Percentiles rank a stretch among this genome's conserved stretches.
phyloP scores from a whole-genome alignment of 129 eudicot genomes.

The Chrysanthemum seticuspe region DNA sequence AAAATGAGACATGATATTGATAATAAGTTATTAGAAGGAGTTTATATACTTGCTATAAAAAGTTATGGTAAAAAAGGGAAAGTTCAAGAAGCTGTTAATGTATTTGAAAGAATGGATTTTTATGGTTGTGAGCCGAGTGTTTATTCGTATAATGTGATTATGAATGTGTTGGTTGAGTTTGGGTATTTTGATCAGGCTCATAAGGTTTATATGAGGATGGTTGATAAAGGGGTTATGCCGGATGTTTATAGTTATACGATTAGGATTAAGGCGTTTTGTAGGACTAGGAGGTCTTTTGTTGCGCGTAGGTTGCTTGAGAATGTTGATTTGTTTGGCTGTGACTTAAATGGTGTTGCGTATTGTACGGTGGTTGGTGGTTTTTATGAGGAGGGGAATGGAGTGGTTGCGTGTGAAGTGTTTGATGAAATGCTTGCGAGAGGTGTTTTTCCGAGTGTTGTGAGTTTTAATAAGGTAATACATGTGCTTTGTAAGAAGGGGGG shows the following conservation, averaged over 20 bases:
- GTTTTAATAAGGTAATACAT: conserved; percentile 83
- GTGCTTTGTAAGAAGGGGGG: conserved; percentile 71
- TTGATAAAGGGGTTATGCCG: conserved; percentile 62
- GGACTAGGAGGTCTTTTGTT: conserved; percentile 61
- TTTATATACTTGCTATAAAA: conserved; percentile 63
- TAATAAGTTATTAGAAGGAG: conserved; percentile 59
- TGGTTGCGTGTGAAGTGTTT: conserved; percentile 63
- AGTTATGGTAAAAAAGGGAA: conserved; percentile 80
- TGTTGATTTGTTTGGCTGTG: conserved; percentile 65
- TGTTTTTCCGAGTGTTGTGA: conserved; percentile 50
- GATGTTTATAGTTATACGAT: conserved; percentile 84
- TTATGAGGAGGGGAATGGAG: conserved; percentile 45
- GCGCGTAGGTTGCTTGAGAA: conserved; percentile 84
- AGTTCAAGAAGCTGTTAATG: conserved; percentile 78
- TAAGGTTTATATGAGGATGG: conserved; percentile 89
- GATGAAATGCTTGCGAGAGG: conserved; percentile 72
- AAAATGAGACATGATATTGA: conserved; percentile 69
- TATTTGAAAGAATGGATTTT: conserved; percentile 95
- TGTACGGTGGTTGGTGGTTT: conserved; percentile 85
- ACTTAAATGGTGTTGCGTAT: conserved; percentile 71
- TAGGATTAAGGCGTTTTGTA: conserved; percentile 90
- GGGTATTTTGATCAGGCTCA: conserved; percentile 79
- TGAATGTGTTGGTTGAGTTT: conserved; percentile 80
- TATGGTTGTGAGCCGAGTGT: conserved; percentile 73
- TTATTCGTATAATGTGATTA: conserved; percentile 66